These are phyloP conservation scores for Pyrenochaeta sp. DNA, from an alignment of 2,329 filamentous ascomycete genomes.

Conservation along the genomic window DNA sequence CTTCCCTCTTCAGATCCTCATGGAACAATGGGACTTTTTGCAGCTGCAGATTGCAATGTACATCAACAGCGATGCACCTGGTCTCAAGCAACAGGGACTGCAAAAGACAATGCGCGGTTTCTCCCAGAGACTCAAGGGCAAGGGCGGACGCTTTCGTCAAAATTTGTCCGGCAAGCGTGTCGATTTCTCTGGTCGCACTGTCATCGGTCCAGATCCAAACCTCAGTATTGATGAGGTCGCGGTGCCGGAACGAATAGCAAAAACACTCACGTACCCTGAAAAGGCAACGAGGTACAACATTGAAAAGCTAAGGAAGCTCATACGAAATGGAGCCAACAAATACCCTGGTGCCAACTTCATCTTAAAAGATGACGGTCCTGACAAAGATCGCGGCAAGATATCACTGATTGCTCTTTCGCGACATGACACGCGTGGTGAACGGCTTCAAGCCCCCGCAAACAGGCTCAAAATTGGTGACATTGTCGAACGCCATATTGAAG, in stretches of 20 bases:
- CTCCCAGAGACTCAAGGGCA: slow-evolving; percentile 94
- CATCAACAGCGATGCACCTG: slow-evolving; percentile 95
- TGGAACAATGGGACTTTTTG: slow-evolving; percentile 98
- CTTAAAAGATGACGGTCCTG: slow-evolving; percentile 64
- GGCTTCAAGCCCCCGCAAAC: slow-evolving; percentile 74
- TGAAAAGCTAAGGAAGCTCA: slow-evolving; percentile 76
- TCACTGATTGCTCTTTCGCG: slow-evolving; percentile 67
- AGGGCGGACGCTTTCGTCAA: slow-evolving; percentile 95
- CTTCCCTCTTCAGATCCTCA: slow-evolving; percentile 84
- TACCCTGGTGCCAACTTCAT: slow-evolving; percentile 92
- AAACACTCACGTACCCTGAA: slow-evolving; percentile 95
- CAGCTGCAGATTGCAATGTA: slow-evolving; percentile 97
- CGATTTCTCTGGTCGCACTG: slow-evolving; percentile 95
- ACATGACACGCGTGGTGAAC: slow-evolving; percentile 58
- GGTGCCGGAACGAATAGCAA: slow-evolving; percentile 89
- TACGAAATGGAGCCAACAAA: slow-evolving; percentile 76
- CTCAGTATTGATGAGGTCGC: slow-evolving; percentile 92
- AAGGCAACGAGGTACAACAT: slow-evolving; percentile 85
- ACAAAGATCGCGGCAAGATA: slow-evolving; percentile 68
- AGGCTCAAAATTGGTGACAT: slow-evolving; percentile 83
- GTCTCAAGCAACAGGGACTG: slow-evolving; percentile 85
- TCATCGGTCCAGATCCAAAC: slow-evolving; percentile 97
- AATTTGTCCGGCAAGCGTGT: slow-evolving; percentile 98
- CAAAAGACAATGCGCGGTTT: slow-evolving; percentile 92
- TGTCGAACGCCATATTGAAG: slow-evolving; percentile 93